Percentiles rank a stretch among this genome's conserved stretches.
phyloP scores from a whole-genome alignment of 2,329 filamentous ascomycete genomes.

The Aspergillus sp. region DNA sequence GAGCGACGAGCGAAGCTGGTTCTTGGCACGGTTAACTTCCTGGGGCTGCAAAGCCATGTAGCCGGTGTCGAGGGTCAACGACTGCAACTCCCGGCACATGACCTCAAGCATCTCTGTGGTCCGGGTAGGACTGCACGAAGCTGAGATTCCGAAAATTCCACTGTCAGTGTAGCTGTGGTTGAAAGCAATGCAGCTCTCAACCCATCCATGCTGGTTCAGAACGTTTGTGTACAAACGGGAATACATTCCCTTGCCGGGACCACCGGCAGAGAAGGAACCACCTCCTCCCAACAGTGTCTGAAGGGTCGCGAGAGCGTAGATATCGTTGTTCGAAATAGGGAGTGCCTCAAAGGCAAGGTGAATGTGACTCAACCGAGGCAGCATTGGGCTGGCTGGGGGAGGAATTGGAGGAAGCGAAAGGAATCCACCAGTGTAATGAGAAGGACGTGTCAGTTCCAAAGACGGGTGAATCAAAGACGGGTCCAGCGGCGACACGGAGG shows the following conservation, averaged over 20 bases:
- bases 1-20: slow-evolving; percentile 82
- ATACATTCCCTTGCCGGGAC: slow-evolving; percentile 98
- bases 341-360: slow-evolving; percentile 94
- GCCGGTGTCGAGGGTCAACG: slow-evolving; percentile 70
- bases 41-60: slow-evolving; percentile 65
- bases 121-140: slow-evolving; percentile 73
- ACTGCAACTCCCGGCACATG: slow-evolving; percentile 84
- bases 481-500: slow-evolving; percentile 53
- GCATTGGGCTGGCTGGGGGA: slow-evolving; percentile 68
- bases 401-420: slow-evolving; percentile 77
- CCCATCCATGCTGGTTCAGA: slow-evolving; percentile 95
- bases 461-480: slow-evolving; percentile 39
- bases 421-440: slow-evolving; percentile 92
- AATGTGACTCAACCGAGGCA: slow-evolving; percentile 82
- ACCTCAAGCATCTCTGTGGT: slow-evolving; percentile 85
- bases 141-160: slow-evolving; percentile 89
- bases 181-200: slow-evolving; percentile 91
- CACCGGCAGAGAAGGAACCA: slow-evolving; percentile 93
- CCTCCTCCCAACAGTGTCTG: slow-evolving; percentile 95
- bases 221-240: slow-evolving; percentile 96
- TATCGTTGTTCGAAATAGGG: slow-evolving; percentile 83
- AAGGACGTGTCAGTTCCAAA: slow-evolving; percentile 58
- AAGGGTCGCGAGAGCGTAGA: slow-evolving; percentile 91
- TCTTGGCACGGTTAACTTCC: slow-evolving; percentile 92
- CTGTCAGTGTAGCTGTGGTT: slow-evolving; percentile 97